Evolutionary conservation across 495 filamentous ascomycete genomes (phyloP).

Genomic region (Penicillium parvum): DNA sequence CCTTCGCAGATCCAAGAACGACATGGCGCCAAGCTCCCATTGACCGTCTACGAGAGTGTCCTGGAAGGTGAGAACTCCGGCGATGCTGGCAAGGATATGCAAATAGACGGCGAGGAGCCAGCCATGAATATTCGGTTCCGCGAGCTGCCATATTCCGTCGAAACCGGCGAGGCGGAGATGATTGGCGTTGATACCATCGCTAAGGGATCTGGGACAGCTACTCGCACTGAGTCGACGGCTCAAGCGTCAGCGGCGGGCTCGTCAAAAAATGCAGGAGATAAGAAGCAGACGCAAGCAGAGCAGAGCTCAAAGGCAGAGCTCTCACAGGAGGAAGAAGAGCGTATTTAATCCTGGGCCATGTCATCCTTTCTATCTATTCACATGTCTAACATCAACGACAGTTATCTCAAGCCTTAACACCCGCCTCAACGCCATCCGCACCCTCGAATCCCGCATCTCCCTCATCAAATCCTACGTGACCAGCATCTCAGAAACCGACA

Average conservation of each 20-base stretch:
- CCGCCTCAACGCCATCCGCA: constrained; percentile 87
- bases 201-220: constrained; percentile 72
- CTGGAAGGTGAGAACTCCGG: constrained; percentile 58
- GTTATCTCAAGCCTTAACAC: constrained; percentile 70
- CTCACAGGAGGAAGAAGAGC: constrained; percentile 74
- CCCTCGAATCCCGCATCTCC: constrained; percentile 78
- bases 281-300: constrained; percentile 5
- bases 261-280: constrained; percentile 2
- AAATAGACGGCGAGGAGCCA: constrained; percentile 59
- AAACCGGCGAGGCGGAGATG: constrained; percentile 96
- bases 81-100: constrained; percentile 66
- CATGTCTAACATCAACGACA: constrained; percentile 23
- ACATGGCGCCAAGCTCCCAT: constrained; percentile 73
- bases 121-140: constrained; percentile 65
- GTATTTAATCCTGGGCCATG: no score
- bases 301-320: constrained; percentile 44
- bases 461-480: constrained; percentile 79
- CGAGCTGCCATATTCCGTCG: constrained; percentile 78
- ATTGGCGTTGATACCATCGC: constrained; percentile 91
- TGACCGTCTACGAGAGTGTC: constrained; percentile 86
- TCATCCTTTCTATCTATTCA: not conserved
- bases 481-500: constrained; percentile 54
- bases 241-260: constrained; percentile 5
- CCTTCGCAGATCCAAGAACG: constrained; percentile 47
- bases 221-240: constrained; percentile 18